Evolutionary conservation across 2,329 filamentous ascomycete genomes (phyloP).

Genomic region (Fusarium clavum): DNA sequence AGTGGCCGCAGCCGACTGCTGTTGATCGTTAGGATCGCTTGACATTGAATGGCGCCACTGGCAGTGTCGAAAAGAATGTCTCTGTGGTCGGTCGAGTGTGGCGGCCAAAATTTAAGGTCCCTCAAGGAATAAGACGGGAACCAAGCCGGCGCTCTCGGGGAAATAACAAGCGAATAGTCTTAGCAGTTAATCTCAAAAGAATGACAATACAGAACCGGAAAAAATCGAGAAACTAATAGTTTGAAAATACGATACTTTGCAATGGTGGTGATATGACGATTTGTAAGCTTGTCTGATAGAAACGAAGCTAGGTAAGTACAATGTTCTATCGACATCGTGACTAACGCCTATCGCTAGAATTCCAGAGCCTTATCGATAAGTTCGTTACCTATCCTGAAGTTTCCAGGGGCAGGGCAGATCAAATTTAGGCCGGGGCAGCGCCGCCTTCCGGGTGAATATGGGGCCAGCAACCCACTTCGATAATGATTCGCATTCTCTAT

Average conservation of each 20-base stretch:
- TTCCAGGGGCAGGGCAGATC: constrained; percentile 6
- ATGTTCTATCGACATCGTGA: not conserved
- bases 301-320: constrained; percentile 1
- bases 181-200: not conserved
- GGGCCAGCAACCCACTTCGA: constrained; percentile 10
- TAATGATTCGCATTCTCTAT: not conserved
- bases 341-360: not conserved
- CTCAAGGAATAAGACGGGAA: constrained; percentile 15
- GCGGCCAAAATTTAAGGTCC: constrained; percentile 3
- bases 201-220: not conserved
- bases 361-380: constrained; percentile 25
- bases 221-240: constrained; percentile 10
- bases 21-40: constrained; percentile 42
- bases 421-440: constrained; percentile 22
- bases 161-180: constrained; percentile 10
- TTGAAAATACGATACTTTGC: not conserved
- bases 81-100: constrained; percentile 7
- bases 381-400: not conserved
- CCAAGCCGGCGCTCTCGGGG: constrained; percentile 13
- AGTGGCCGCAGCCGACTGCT: constrained; percentile 37
- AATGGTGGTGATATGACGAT: constrained; percentile 40
- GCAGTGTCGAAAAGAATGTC: constrained; percentile 12
- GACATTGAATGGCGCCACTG: constrained; percentile 44
- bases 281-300: constrained; percentile 39
- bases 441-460: constrained; percentile 24